Conservation (phyloP, 768 basidiomycete species). For the Calocybe cyanea region DNA sequence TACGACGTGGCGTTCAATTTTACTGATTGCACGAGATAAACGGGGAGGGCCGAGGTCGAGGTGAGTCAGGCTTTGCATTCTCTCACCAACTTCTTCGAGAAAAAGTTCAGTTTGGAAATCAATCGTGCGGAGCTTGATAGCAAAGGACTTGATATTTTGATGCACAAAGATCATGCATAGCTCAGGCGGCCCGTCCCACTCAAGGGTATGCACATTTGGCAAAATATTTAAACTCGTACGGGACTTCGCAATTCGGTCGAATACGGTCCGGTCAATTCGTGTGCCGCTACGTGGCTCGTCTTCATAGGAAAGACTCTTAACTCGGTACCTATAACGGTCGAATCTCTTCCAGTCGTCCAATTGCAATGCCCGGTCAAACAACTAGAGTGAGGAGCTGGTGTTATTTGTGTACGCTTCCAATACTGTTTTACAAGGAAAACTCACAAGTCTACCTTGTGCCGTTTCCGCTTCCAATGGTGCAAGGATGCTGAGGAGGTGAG, state of each 20-base stretch:
- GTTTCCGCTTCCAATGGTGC: conserved; percentile 33
- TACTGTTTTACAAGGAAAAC: too few relatives aligned
- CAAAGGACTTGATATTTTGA: conserved; percentile 38
- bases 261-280: conserved; percentile 30
- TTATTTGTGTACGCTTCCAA: conserved; percentile 6
- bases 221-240: conserved; percentile 49
- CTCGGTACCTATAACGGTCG: conserved; percentile 46
- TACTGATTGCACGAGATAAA: conserved; percentile 33
- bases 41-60: conserved; percentile 49
- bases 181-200: conserved; percentile 36
- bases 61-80: conserved; percentile 47
- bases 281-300: conserved; percentile 12
- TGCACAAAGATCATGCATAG: conserved; percentile 56
- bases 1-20: conserved; percentile 28
- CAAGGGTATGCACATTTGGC: conserved; percentile 49
- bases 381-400: too few relatives aligned
- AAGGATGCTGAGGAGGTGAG: conserved; percentile 44
- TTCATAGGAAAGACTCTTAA: conserved; percentile 34
- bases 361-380: conserved; percentile 41
- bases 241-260: conserved; percentile 56
- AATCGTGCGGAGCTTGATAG: conserved; percentile 20
- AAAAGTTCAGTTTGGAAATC: conserved; percentile 16
- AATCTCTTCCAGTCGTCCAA: conserved; percentile 54
- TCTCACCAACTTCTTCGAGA: conserved; percentile 36
- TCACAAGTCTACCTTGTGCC: conserved; percentile 19